Evolutionary conservation across 2,329 filamentous ascomycete genomes (phyloP).

Genomic region (Sporothrix globosa): DNA sequence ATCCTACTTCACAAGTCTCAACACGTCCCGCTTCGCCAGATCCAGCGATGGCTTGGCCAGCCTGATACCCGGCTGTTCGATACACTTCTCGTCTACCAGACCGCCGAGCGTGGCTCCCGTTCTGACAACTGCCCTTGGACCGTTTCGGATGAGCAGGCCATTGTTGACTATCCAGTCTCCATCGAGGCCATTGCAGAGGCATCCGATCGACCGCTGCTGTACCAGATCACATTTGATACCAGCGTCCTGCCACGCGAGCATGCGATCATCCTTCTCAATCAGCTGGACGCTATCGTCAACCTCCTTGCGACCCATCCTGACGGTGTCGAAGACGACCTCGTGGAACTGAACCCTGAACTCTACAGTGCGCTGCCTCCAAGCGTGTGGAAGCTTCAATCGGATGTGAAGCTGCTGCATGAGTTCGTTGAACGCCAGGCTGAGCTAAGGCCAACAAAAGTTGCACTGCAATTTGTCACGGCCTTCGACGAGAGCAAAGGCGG

Average conservation of each 20-base stretch:
- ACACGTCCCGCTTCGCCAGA: constrained; percentile 68
- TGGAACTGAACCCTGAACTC: constrained; percentile 44
- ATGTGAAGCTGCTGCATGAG: constrained; percentile 69
- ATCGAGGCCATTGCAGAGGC: constrained; percentile 69
- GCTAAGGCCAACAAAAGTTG: constrained; percentile 60
- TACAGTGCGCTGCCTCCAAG: constrained; percentile 70
- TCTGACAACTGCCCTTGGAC: constrained; percentile 55
- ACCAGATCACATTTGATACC: constrained; percentile 68
- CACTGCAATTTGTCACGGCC: constrained; percentile 73
- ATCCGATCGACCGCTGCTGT: constrained; percentile 51
- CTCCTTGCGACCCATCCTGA: constrained; percentile 59
- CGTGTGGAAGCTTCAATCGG: constrained; percentile 58
- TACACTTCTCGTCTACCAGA: constrained; percentile 83
- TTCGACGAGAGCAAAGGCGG: constrained; percentile 50
- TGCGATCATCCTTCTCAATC: constrained; percentile 65
- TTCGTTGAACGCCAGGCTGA: constrained; percentile 70
- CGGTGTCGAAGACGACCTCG: constrained; percentile 47
- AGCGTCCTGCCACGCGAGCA: constrained; percentile 70
- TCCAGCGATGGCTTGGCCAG: constrained; percentile 71
- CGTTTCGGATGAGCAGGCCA: constrained; percentile 66
- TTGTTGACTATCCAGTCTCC: constrained; percentile 77
- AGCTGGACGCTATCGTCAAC: constrained; percentile 70
- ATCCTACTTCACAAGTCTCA: constrained; percentile 68
- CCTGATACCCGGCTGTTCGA: constrained; percentile 74
- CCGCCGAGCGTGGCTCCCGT: constrained; percentile 44